These are phyloP conservation scores for Pythium scleroteichum DNA, from an alignment of 352 stramenopile genomes.

Conservation along the genomic window DNA sequence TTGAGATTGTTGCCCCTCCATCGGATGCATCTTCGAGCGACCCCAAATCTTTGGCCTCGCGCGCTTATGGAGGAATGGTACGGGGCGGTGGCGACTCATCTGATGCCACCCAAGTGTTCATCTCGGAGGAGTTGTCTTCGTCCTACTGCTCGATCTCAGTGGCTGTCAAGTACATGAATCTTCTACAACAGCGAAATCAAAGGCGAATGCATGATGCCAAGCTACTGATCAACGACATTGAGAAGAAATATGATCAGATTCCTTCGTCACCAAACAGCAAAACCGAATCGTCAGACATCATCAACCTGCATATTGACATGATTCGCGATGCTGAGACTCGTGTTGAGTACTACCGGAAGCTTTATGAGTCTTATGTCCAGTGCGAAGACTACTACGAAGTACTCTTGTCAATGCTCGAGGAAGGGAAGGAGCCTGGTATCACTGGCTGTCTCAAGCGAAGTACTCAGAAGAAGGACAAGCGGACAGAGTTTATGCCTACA, in stretches of 20 bases:
- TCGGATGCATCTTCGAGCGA: background rate
- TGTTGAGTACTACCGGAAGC: conserved; percentile 60
- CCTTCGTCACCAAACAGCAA: conserved; percentile 34
- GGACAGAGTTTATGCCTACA: conserved; percentile 82
- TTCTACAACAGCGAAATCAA: conserved; percentile 70
- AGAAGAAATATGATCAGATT: conserved; percentile 48
- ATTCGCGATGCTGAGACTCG: conserved; percentile 53
- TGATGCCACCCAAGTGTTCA: conserved; percentile 68
- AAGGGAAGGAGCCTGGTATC: conserved; percentile 80
- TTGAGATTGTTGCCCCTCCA: conserved; percentile 17
- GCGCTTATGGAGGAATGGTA: conserved; percentile 66
- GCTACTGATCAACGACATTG: conserved; percentile 52
- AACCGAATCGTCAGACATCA: conserved; percentile 27
- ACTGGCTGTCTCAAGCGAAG: conserved; percentile 83
- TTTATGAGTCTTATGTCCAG: conserved; percentile 61
- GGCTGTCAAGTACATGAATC: conserved; percentile 75
- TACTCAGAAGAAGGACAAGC: conserved; percentile 86
- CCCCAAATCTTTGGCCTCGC: conserved; percentile 13
- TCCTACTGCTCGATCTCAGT: conserved; percentile 86
- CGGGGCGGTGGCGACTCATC: conserved; percentile 50
- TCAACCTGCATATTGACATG: conserved; percentile 37
- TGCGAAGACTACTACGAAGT: conserved; percentile 73
- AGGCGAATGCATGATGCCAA: conserved; percentile 58
- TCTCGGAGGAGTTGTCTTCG: conserved; percentile 79
- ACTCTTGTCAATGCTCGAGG: conserved; percentile 65